Conservation (phyloP, 345 rosid species). For the Linum usitatissimum region DNA sequence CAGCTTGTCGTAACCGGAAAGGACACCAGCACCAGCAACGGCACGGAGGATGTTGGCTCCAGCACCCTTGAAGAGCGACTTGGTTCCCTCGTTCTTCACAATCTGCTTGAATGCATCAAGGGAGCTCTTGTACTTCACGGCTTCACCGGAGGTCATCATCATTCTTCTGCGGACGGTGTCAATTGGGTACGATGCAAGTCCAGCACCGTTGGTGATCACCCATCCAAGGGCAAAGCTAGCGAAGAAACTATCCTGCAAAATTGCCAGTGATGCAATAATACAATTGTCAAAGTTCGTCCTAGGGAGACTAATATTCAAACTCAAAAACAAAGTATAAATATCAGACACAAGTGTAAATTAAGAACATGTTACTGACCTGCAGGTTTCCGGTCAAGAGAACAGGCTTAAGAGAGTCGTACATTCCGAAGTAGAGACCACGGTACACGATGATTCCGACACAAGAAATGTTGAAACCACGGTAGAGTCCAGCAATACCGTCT, state of each 20-base stretch:
- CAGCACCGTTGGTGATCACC: slow-evolving; percentile 28
- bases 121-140: slow-evolving; percentile 27
- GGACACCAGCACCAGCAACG: slow-evolving; percentile 30
- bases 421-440: slow-evolving; percentile 7
- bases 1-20: slow-evolving; percentile 29
- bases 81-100: slow-evolving; percentile 27
- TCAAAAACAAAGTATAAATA: too few species aligned
- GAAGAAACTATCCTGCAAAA: slow-evolving; percentile 25
- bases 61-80: slow-evolving; percentile 33
- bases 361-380: slow-evolving; percentile 1
- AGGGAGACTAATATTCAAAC: background rate
- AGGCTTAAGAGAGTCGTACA: slow-evolving; percentile 5
- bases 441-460: slow-evolving; percentile 2
- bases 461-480: slow-evolving; percentile 6
- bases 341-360: background rate
- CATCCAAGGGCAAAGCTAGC: slow-evolving; percentile 28
- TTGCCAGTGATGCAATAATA: background rate
- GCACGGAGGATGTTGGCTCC: slow-evolving; percentile 33
- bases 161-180: slow-evolving; percentile 32
- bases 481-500: slow-evolving; percentile 5
- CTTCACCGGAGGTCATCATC: slow-evolving; percentile 36
- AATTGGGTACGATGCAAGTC: slow-evolving; percentile 28
- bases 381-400: slow-evolving; percentile 1
- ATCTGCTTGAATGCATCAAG: slow-evolving; percentile 22
- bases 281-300: background rate